phyloP scores from a whole-genome alignment of 148 eudicot genomes.

The Salicornia ramosissima region DNA sequence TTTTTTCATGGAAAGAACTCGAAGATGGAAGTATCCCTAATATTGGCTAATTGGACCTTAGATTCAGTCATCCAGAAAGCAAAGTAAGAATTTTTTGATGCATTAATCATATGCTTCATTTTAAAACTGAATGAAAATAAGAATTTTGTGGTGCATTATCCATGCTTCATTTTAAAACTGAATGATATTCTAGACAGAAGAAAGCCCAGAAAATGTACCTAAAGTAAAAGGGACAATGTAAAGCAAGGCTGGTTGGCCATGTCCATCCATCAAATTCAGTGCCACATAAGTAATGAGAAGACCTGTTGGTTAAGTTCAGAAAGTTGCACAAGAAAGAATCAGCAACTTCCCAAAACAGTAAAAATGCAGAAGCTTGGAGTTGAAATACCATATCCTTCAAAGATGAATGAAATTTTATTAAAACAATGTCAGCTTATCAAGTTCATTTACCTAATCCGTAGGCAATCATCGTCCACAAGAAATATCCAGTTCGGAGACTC shows the following conservation, averaged over 20 bases:
- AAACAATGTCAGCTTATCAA: neutral
- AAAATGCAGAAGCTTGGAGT: neutral
- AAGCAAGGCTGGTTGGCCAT: constrained; percentile 87
- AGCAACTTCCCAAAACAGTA: neutral
- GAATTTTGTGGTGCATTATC: neutral
- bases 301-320: constrained; percentile 38
- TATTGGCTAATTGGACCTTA: neutral
- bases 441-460: constrained; percentile 64
- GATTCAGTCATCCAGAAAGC: no score
- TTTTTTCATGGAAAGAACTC: neutral
- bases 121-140: neutral
- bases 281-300: constrained; percentile 80
- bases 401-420: neutral
- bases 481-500: constrained; percentile 73
- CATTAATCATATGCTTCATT: neutral
- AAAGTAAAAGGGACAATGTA: constrained; percentile 79
- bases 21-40: neutral
- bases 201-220: constrained; percentile 32
- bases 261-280: constrained; percentile 79
- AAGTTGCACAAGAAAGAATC: neutral
- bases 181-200: neutral
- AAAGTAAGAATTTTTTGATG: neutral
- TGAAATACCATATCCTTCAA: neutral
- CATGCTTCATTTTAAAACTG: neutral
- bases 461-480: constrained; percentile 75